Percentiles rank a stretch among this genome's conserved stretches.
These are phyloP conservation scores for Vicia faba DNA, from an alignment of 306 rosid genomes.

Conservation along the genomic window DNA sequence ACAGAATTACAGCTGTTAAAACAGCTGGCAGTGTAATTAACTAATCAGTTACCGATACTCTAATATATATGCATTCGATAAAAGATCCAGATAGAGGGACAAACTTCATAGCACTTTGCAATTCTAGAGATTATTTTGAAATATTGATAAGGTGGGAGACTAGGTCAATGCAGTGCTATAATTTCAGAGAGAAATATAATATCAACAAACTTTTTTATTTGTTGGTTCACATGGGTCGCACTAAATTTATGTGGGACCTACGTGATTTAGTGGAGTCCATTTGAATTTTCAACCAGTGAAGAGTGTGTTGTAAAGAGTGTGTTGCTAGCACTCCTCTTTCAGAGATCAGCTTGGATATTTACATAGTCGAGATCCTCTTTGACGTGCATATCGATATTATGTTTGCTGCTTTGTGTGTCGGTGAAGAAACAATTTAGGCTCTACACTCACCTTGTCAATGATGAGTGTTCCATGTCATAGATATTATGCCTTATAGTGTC, in stretches of 20 bases:
- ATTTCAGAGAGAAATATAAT: background rate
- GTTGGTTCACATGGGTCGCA: background rate
- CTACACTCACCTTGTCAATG: slow-evolving; percentile 11
- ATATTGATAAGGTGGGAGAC: background rate
- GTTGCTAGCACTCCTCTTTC: background rate
- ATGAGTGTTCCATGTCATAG: slow-evolving; percentile 31
- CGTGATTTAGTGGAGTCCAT: background rate
- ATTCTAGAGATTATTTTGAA: background rate
- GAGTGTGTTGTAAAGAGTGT: slow-evolving; percentile 1
- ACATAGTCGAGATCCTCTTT: slow-evolving; percentile 1
- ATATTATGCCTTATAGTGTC: slow-evolving; percentile 16
- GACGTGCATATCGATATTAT: slow-evolving; percentile 17
- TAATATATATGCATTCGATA: background rate
- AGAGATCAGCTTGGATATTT: background rate
- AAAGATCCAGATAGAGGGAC: background rate
- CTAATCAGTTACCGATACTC: no score
- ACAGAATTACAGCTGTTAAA: no score
- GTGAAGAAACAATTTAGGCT: slow-evolving; percentile 16
- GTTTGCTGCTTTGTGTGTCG: slow-evolving; percentile 21
- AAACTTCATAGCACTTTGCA: background rate
- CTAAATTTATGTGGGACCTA: background rate
- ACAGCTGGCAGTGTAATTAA: no score
- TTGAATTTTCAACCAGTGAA: background rate
- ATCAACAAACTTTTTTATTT: background rate
- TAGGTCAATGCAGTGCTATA: background rate